Conservation (phyloP, 768 basidiomycete species). For the Tricholoma sp. region DNA sequence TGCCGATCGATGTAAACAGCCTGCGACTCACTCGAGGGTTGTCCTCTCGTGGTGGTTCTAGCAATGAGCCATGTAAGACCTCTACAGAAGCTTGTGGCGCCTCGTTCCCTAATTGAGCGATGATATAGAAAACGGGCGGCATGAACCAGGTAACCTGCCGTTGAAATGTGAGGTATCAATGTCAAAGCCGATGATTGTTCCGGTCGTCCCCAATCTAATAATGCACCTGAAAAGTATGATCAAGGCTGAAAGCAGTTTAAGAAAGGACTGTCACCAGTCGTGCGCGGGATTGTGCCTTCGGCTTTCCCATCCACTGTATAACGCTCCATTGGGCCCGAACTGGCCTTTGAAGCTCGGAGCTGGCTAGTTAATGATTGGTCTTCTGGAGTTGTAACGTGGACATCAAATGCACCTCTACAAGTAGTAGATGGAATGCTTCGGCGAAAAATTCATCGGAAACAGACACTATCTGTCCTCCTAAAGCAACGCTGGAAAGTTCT, state of each 20-base stretch:
- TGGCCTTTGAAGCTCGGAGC: slow-evolving; percentile 90
- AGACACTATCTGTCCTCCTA: slow-evolving; percentile 70
- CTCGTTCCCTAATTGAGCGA: slow-evolving; percentile 61
- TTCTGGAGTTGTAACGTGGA: background rate
- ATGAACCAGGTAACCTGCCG: slow-evolving; percentile 40
- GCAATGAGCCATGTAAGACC: slow-evolving; percentile 39
- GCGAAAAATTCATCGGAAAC: slow-evolving; percentile 98
- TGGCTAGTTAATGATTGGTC: slow-evolving; percentile 46
- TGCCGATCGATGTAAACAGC: background rate
- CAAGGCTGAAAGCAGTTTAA: background rate
- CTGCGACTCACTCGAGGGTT: slow-evolving; percentile 47
- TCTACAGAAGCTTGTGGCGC: slow-evolving; percentile 80
- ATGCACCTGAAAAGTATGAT: slow-evolving; percentile 60
- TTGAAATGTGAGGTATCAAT: slow-evolving; percentile 95
- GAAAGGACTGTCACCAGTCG: slow-evolving; percentile 63
- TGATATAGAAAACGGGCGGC: background rate
- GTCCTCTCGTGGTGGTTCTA: slow-evolving; percentile 39
- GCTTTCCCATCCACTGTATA: slow-evolving; percentile 94
- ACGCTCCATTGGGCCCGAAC: slow-evolving; percentile 92
- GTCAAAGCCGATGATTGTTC: slow-evolving; percentile 76
- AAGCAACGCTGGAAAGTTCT: slow-evolving; percentile 87
- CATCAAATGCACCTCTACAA: slow-evolving; percentile 58
- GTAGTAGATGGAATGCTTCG: slow-evolving; percentile 73
- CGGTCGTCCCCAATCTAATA: slow-evolving; percentile 78
- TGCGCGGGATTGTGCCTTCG: slow-evolving; percentile 81